These are phyloP conservation scores for Metrosideros polymorpha DNA, from an alignment of 441 rosid species.

Conservation along the genomic window DNA sequence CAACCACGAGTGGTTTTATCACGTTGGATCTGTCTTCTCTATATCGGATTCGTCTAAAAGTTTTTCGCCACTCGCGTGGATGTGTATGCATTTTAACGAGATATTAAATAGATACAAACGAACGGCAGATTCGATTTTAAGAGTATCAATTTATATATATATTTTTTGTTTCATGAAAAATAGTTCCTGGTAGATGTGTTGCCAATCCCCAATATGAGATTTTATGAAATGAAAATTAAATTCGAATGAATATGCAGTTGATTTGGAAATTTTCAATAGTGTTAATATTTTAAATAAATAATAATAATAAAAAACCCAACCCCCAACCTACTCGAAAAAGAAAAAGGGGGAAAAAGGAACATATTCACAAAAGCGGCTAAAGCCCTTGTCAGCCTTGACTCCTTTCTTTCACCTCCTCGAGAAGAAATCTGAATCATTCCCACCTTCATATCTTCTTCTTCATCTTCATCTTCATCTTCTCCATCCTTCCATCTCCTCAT, in stretches of 20 bases:
- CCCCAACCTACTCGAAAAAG: neutral
- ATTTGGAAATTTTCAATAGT: too few relatives aligned
- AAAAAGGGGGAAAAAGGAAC: accelerated
- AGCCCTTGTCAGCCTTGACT: neutral
- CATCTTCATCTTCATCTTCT: accelerated
- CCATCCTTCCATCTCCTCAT: neutral
- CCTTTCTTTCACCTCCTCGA: neutral
- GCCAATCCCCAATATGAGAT: too few relatives aligned
- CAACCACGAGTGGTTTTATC: too few relatives aligned
- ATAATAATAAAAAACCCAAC: too few relatives aligned
- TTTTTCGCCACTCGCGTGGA: accelerated
- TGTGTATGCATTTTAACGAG: accelerated
- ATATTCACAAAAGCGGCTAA: neutral
- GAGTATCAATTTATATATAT: too few relatives aligned
- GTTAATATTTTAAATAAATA: too few relatives aligned
- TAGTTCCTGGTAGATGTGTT: too few relatives aligned
- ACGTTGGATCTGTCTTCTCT: neutral
- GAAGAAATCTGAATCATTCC: neutral
- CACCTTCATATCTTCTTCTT: neutral
- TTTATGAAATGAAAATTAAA: too few relatives aligned
- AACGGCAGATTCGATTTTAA: too few relatives aligned
- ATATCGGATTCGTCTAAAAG: accelerated
- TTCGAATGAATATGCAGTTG: too few relatives aligned
- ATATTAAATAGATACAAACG: too few relatives aligned
- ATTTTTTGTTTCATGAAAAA: too few relatives aligned